Evolutionary conservation across 1,139 yeast species (phyloP).

Genomic region (Lodderomyces metapsilosis): DNA sequence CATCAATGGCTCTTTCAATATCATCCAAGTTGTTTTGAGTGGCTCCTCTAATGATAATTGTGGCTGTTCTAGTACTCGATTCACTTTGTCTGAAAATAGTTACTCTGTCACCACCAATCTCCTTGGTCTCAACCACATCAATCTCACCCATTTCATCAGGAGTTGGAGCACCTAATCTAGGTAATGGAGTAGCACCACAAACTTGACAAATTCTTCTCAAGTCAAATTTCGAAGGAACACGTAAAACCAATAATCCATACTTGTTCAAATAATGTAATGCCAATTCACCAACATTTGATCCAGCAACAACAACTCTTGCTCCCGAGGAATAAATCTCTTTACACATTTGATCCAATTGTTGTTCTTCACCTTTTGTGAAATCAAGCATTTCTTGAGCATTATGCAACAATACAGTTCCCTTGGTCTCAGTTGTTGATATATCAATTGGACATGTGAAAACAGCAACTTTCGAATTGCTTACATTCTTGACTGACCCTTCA

Average conservation of each 20-base stretch:
- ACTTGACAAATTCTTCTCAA: conserved; percentile 91
- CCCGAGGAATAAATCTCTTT: conserved; percentile 85
- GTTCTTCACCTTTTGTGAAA: conserved; percentile 94
- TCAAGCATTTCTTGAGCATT: conserved; percentile 97
- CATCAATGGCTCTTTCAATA: conserved; percentile 95
- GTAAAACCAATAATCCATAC: conserved; percentile 77
- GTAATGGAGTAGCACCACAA: conserved; percentile 96
- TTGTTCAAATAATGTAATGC: conserved; percentile 92
- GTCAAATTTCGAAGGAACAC: conserved; percentile 92
- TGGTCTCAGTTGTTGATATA: conserved; percentile 92
- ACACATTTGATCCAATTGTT: conserved; percentile 83
- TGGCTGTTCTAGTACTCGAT: conserved; percentile 75
- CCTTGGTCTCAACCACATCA: conserved; percentile 86
- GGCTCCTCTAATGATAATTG: conserved; percentile 93
- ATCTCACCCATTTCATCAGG: conserved; percentile 91
- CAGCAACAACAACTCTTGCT: conserved; percentile 85
- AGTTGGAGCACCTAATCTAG: conserved; percentile 93
- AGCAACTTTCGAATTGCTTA: conserved; percentile 77
- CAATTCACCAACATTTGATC: conserved; percentile 88
- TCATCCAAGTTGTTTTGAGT: conserved; percentile 94
- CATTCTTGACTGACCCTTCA: conserved; percentile 78
- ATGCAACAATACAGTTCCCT: conserved; percentile 93
- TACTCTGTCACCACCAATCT: conserved; percentile 97
- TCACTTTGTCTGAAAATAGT: conserved; percentile 86
- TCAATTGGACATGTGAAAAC: conserved; percentile 93